Conservation (phyloP, 805 yeast species). For the Candida pseudoglaebosa region DNA sequence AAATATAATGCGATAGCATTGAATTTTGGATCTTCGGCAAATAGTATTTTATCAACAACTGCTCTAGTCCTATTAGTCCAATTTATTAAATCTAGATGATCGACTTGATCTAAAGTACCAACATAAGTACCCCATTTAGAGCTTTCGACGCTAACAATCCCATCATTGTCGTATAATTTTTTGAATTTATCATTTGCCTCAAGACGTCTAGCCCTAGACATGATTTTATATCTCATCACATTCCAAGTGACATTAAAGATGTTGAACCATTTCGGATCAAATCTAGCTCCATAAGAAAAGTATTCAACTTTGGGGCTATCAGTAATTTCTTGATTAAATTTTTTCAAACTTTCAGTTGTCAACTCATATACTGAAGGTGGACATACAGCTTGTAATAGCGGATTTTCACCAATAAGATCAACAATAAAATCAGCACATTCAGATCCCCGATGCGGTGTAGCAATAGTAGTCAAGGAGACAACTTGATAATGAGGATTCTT, state of each 20-base stretch:
- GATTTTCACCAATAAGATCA: conserved; percentile 21
- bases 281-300: conserved; percentile 80
- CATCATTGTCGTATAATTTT: conserved; percentile 64
- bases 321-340: conserved; percentile 49
- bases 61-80: conserved; percentile 60
- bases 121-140: conserved; percentile 80
- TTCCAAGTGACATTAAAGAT: conserved; percentile 63
- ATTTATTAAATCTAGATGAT: conserved; percentile 83
- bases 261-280: conserved; percentile 58
- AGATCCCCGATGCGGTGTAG: conserved; percentile 88
- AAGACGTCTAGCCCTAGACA: conserved; percentile 4
- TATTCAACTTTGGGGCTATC: conserved; percentile 65
- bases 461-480: conserved; percentile 73
- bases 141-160: conserved; percentile 75
- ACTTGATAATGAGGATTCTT: conserved; percentile 50
- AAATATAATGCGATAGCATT: conserved; percentile 68
- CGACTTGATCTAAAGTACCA: conserved; percentile 75
- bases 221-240: conserved; percentile 40
- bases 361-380: conserved; percentile 54
- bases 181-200: conserved; percentile 8
- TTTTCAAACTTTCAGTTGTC: conserved; percentile 49
- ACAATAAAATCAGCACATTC: conserved; percentile 72
- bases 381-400: conserved; percentile 14
- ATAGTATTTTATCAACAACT: conserved; percentile 26
- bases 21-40: conserved; percentile 39